Evolutionary conservation across 768 basidiomycete genomes (phyloP).

Genomic region (Candolleomyces eurysporus): DNA sequence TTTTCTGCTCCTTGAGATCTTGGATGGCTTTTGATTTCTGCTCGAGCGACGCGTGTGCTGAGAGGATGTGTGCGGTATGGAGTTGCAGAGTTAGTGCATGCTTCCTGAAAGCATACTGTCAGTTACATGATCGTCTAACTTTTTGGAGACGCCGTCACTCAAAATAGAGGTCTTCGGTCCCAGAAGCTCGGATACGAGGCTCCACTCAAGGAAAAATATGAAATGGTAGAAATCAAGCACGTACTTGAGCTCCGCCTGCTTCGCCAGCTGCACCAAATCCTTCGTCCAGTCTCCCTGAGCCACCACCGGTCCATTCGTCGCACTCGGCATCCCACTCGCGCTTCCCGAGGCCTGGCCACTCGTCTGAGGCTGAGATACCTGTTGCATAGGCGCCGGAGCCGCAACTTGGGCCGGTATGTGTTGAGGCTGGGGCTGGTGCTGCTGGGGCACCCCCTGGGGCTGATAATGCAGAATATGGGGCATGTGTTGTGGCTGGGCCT

Average conservation of each 20-base stretch:
- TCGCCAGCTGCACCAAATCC: slow-evolving; percentile 81
- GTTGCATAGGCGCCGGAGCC: background rate
- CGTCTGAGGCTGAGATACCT: slow-evolving; percentile 17
- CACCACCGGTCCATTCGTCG: slow-evolving; percentile 45
- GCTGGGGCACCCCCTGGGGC: slow-evolving; percentile 24
- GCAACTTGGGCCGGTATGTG: slow-evolving; percentile 5
- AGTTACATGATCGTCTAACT: slow-evolving; percentile 1
- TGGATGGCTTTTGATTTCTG: slow-evolving; percentile 77
- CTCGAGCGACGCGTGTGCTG: slow-evolving; percentile 77
- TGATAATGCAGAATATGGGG: slow-evolving; percentile 32
- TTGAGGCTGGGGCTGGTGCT: slow-evolving; percentile 15
- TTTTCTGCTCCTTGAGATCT: slow-evolving; percentile 81
- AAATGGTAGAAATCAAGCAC: slow-evolving; percentile 30
- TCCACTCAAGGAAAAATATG: background rate
- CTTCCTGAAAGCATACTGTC: slow-evolving; percentile 46
- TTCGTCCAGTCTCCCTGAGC: slow-evolving; percentile 87
- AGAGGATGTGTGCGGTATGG: slow-evolving; percentile 84
- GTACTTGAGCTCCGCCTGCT: slow-evolving; percentile 86
- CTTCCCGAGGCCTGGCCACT: slow-evolving; percentile 18
- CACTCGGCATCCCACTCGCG: slow-evolving; percentile 2
- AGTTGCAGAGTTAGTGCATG: slow-evolving; percentile 81
- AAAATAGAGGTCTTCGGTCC: background rate
- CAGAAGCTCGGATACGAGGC: background rate
- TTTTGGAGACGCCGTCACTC: too few relatives aligned
- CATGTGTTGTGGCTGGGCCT: slow-evolving; percentile 20